A percentile compares a stretch with the other conserved stretches of the same genome.
phyloP scores from a whole-genome alignment of 352 stramenopile genomes.

The Globisporangium viniferum region DNA sequence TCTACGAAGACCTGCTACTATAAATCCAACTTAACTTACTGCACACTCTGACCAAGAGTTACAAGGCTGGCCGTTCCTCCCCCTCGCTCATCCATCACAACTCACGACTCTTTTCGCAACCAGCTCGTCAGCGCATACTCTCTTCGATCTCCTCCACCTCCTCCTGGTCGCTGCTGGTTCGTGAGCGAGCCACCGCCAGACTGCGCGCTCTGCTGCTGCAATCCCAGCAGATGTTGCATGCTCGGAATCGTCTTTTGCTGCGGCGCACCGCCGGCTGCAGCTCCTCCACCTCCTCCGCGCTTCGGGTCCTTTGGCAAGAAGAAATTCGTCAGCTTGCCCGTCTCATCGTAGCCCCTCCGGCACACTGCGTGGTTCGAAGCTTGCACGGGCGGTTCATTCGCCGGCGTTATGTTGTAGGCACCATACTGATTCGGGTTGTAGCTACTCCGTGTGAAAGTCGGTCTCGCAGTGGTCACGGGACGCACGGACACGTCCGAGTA shows the following conservation, averaged over 20 bases:
- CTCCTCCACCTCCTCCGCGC: constrained; percentile 2
- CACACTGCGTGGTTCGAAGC: constrained; percentile 33
- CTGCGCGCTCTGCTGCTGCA: constrained; percentile 18
- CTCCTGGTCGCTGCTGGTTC: constrained; percentile 24
- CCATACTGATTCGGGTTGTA: constrained; percentile 74
- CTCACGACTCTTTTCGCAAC: constrained; percentile 42
- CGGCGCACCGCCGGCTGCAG: constrained; percentile 5
- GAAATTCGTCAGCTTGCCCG: constrained; percentile 74
- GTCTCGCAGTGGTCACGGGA: constrained; percentile 28
- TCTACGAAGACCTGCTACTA: neutral
- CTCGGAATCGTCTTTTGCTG: constrained; percentile 45
- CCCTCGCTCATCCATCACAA: neutral
- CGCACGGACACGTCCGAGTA: constrained; percentile 68
- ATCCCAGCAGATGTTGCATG: constrained; percentile 48
- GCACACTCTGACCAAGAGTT: neutral
- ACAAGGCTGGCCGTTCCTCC: neutral
- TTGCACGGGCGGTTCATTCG: constrained; percentile 39
- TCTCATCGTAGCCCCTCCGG: constrained; percentile 70
- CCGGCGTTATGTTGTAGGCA: constrained; percentile 51
- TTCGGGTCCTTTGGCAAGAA: constrained; percentile 60
- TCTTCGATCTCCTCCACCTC: constrained; percentile 27
- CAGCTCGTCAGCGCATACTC: constrained; percentile 68
- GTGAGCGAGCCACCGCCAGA: constrained; percentile 13
- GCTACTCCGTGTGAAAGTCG: constrained; percentile 47
- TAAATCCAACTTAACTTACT: constrained; percentile 3